Base-by-base conservation (phyloP, 306 rosid species). In the Albizia julibrissin region DNA sequence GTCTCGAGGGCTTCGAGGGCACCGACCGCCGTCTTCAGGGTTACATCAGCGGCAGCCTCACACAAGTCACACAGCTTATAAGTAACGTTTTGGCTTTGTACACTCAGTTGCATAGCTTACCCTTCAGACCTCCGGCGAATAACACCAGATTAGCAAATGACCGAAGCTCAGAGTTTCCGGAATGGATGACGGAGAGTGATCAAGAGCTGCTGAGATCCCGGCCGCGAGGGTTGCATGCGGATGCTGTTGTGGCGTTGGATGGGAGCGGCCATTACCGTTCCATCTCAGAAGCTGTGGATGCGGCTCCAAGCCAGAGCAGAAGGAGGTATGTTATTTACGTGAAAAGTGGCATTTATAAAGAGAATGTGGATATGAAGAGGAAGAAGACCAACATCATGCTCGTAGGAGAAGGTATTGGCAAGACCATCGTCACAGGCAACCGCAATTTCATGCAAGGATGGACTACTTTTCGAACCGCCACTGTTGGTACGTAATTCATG, bases 401-500 rank as follows among this genome's bases (percentile, higher is more conserved):
- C 6, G 81, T 93, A 0, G 98, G 99, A 5, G 99, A 92, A 73
- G 99, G 98, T 11, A 93, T 93, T 72, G 96, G 99, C 75, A 56
- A 80, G 81, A 95, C 99, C 26, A 84, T 95, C 19, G 43, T 95
- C 52, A 92, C 97, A 0, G 86, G 91, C 81, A 85, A 87, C 74
- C 80, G 98, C 15, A 92, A 87, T 86, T 95, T 95, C 93, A 85
- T 92, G 93, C 98, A 95, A 76, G 99, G 98, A 65, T 95, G 98
- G 99, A 95, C 99, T 44, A 93, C 99, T 42, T 95, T 93, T 80
- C 86, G 99, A 88, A 93, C 99, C 68, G 96, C 99, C 56, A 95
- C 98, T 0, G 84, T 95, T 43, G 99, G 99, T 95, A 72, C 72
- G 26, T 29, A 64, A 61, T 21, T 9, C 3, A 22, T 47, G 40